Conservation (phyloP, 2,329 filamentous ascomycete species). For the Aspergillus pseudotamarii region DNA sequence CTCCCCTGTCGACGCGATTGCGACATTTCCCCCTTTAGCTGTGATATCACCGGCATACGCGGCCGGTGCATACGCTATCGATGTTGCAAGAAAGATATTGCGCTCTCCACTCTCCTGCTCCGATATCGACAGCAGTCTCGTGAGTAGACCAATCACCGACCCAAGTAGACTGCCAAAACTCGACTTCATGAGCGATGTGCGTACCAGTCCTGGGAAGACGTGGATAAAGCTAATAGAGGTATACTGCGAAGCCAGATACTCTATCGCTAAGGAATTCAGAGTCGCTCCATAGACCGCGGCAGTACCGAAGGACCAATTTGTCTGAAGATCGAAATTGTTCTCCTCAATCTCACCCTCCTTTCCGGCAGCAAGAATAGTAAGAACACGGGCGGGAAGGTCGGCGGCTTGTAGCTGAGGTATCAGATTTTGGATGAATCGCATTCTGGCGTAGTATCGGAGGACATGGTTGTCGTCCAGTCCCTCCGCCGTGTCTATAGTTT, state of each 20-base stretch:
- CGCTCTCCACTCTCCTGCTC: not conserved
- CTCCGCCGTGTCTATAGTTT: not conserved
- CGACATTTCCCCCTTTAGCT: not conserved
- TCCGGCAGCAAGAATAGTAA: not conserved
- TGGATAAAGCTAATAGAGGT: not conserved
- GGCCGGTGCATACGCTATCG: not conserved
- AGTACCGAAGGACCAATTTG: not conserved
- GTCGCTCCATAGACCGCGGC: not conserved
- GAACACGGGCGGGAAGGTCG: not conserved
- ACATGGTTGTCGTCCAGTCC: not conserved
- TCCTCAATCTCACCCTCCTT: not conserved
- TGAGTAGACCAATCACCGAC: not conserved
- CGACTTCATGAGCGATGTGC: not conserved
- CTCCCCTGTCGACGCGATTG: slow-evolving; percentile 25
- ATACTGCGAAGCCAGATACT: not conserved
- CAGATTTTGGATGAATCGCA: not conserved
- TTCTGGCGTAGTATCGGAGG: not conserved
- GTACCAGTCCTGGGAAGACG: not conserved
- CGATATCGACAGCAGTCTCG: not conserved
- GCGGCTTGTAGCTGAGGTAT: not conserved
- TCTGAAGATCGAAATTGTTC: not conserved
- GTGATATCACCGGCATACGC: not conserved
- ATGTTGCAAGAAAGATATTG: not conserved
- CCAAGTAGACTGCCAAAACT: not conserved
- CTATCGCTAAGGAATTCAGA: not conserved